These are phyloP conservation scores for Sordariomycetes sp. DNA, from an alignment of 2,329 filamentous ascomycete genomes.

Conservation along the genomic window DNA sequence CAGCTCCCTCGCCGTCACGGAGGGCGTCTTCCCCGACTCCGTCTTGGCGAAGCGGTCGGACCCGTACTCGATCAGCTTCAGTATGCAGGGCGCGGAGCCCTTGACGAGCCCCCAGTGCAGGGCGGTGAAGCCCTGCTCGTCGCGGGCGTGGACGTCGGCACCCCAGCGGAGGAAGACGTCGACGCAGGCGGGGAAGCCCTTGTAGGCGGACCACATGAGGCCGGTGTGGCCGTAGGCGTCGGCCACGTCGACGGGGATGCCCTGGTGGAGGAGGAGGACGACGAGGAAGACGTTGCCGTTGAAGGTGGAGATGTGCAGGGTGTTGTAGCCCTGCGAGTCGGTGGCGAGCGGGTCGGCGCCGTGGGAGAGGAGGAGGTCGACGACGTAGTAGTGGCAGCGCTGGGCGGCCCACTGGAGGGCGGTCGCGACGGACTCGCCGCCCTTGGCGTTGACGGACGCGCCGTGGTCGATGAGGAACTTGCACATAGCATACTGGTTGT, in stretches of 20 bases:
- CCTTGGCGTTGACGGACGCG: slow-evolving; percentile 88
- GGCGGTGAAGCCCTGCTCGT: slow-evolving; percentile 89
- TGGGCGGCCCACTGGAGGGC: slow-evolving; percentile 96
- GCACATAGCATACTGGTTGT: slow-evolving; percentile 96
- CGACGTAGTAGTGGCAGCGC: slow-evolving; percentile 91
- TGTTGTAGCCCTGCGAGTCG: slow-evolving; percentile 95
- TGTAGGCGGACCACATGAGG: slow-evolving; percentile 98
- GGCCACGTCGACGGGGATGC: slow-evolving; percentile 84
- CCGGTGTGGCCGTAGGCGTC: slow-evolving; percentile 88
- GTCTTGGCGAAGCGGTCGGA: slow-evolving; percentile 88
- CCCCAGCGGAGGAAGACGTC: slow-evolving; percentile 92
- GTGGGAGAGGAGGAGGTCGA: slow-evolving; percentile 81
- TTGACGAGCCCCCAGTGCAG: slow-evolving; percentile 96
- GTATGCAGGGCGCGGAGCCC: slow-evolving; percentile 77
- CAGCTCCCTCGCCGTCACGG: slow-evolving; percentile 78
- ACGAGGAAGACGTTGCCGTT: slow-evolving; percentile 91
- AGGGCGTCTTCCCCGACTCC: slow-evolving; percentile 80
- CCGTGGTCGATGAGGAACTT: slow-evolving; percentile 80
- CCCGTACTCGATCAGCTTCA: slow-evolving; percentile 92
- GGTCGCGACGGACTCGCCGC: slow-evolving; percentile 89
- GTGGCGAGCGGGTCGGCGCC: slow-evolving; percentile 88
- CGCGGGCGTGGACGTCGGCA: slow-evolving; percentile 79
- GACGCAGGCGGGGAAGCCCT: slow-evolving; percentile 85
- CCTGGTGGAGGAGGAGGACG: slow-evolving; percentile 82
- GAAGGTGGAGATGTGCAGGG: slow-evolving; percentile 91